phyloP scores from a whole-genome alignment of 2,329 filamentous ascomycete genomes.

The Tolypocladium album region DNA sequence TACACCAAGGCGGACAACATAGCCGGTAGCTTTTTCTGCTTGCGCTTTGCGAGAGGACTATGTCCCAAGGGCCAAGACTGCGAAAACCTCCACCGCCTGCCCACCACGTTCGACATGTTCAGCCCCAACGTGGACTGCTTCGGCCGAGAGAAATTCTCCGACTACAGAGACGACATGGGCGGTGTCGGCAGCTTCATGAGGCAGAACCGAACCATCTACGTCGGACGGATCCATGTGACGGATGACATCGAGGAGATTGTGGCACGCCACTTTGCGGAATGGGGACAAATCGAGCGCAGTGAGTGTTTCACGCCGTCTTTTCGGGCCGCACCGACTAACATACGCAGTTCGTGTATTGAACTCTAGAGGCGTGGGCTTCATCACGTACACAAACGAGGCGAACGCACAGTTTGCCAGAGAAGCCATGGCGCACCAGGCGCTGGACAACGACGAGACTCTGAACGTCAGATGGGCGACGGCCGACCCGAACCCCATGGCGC shows the following conservation, averaged over 20 bases:
- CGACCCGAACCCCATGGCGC: constrained; percentile 90
- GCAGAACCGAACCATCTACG: constrained; percentile 87
- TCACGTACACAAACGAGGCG: constrained; percentile 86
- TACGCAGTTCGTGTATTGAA: constrained; percentile 67
- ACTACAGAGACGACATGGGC: constrained; percentile 96
- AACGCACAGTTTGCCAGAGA: constrained; percentile 89
- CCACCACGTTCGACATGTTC: constrained; percentile 78
- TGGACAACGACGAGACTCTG: constrained; percentile 85
- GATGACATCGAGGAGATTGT: constrained; percentile 98
- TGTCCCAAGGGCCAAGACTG: constrained; percentile 87
- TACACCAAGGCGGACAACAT: constrained; percentile 71
- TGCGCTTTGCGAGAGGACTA: constrained; percentile 76
- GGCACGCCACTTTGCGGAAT: constrained; percentile 89
- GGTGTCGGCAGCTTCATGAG: constrained; percentile 90
- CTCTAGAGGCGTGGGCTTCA: constrained; percentile 80
- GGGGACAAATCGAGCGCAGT: constrained; percentile 81
- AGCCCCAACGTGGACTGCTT: constrained; percentile 95
- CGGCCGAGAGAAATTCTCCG: constrained; percentile 73
- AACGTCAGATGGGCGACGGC: constrained; percentile 97
- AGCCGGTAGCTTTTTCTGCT: constrained; percentile 78
- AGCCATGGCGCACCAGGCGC: constrained; percentile 86
- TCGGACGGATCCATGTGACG: constrained; percentile 87
- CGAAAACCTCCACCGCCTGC: constrained; percentile 84
- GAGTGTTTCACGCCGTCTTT: constrained; percentile 12
- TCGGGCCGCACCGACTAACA: background rate